Conservation (phyloP, 108 stramenopile genomes). For the Ochromonas danica region DNA sequence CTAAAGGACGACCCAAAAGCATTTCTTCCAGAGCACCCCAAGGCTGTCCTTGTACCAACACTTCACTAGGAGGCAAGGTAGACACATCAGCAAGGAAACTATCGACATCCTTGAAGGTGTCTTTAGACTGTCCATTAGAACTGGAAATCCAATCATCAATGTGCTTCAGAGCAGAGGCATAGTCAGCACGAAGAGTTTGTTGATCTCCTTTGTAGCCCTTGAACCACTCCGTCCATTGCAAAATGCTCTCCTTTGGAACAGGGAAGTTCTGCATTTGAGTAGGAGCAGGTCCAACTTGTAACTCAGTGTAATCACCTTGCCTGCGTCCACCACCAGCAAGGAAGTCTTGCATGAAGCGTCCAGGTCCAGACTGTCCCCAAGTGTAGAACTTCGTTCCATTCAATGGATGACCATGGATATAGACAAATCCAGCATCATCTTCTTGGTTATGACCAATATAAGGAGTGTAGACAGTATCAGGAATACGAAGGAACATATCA, state of each 20-base stretch:
- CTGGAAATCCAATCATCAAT: constrained; percentile 29
- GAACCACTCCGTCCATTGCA: constrained; percentile 38
- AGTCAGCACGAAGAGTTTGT: background rate
- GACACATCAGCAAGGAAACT: background rate
- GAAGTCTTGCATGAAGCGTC: constrained; percentile 35
- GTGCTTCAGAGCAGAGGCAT: background rate
- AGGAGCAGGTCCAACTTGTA: constrained; percentile 31
- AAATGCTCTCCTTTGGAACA: constrained; percentile 11
- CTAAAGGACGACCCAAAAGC: constrained; percentile 6
- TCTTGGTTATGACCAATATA: constrained; percentile 35
- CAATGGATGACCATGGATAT: constrained; percentile 30
- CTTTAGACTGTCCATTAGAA: background rate
- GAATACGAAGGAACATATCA: constrained; percentile 36
- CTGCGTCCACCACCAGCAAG: constrained; percentile 30
- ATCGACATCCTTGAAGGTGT: background rate
- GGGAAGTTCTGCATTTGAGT: constrained; percentile 39
- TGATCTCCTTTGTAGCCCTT: constrained; percentile 8
- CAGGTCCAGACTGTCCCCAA: constrained; percentile 33
- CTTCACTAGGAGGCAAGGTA: background rate
- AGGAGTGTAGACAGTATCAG: constrained; percentile 34
- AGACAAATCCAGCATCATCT: constrained; percentile 20
- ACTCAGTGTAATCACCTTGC: constrained; percentile 28
- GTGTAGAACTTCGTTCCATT: constrained; percentile 39
- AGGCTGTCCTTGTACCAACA: constrained; percentile 30
- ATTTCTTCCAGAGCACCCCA: constrained; percentile 35